These are phyloP conservation scores for Cylindricascospora bacillispora DNA, from an alignment of 1,139 yeast genomes.

Conservation along the genomic window DNA sequence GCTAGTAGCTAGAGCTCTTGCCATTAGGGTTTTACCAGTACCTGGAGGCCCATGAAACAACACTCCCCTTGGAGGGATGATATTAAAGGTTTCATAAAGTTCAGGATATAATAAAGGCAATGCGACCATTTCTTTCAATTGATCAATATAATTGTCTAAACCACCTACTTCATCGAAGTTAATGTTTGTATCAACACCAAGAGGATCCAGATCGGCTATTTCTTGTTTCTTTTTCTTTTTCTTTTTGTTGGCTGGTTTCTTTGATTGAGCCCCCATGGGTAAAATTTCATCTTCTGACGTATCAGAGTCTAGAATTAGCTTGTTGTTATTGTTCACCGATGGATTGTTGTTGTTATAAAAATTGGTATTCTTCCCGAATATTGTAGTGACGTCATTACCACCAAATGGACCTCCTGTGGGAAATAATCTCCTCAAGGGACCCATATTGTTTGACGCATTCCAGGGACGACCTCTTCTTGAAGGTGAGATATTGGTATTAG, in stretches of 20 bases:
- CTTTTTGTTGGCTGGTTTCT: slow-evolving; percentile 12
- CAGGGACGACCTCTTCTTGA: slow-evolving; percentile 27
- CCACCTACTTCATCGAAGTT: slow-evolving; percentile 92
- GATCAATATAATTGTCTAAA: slow-evolving; percentile 76
- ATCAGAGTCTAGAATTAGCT: slow-evolving; percentile 40
- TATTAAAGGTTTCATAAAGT: slow-evolving; percentile 75
- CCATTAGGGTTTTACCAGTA: slow-evolving; percentile 97
- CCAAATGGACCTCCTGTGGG: slow-evolving; percentile 99
- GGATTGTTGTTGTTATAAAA: slow-evolving; percentile 16
- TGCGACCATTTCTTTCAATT: slow-evolving; percentile 94
- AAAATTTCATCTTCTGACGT: slow-evolving; percentile 52
- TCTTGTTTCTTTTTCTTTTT: slow-evolving; percentile 43
- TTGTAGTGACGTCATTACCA: slow-evolving; percentile 72
- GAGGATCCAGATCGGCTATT: slow-evolving; percentile 86
- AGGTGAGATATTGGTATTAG: slow-evolving; percentile 22
- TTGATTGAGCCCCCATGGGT: slow-evolving; percentile 26
- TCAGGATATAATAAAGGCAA: slow-evolving; percentile 90
- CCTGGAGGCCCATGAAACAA: slow-evolving; percentile 99
- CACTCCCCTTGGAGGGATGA: slow-evolving; percentile 97
- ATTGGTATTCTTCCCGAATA: slow-evolving; percentile 57
- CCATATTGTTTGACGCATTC: slow-evolving; percentile 18
- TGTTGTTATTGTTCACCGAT: slow-evolving; percentile 32
- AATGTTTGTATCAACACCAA: slow-evolving; percentile 86
- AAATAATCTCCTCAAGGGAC: slow-evolving; percentile 49
- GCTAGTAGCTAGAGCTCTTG: slow-evolving; percentile 91